A percentile compares a stretch with the other conserved stretches of the same genome.
Evolutionary conservation across 1,284 basidiomycete genomes (phyloP).

Genomic region (Ustilago trichophora): DNA sequence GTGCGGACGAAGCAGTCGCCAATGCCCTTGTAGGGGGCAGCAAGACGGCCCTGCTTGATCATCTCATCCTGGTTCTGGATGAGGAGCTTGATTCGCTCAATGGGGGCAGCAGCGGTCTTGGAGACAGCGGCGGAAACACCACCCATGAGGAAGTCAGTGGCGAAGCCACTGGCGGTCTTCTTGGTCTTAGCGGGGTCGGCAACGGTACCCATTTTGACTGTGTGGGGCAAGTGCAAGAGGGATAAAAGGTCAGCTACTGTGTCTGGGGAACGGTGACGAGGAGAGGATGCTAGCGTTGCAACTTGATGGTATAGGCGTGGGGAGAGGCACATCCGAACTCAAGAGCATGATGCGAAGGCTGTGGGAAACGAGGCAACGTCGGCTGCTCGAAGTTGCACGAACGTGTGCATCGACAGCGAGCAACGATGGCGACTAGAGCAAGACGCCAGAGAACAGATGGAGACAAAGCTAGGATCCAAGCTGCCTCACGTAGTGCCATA

Average conservation of each 20-base stretch:
- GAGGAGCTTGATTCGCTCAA: constrained; percentile 67
- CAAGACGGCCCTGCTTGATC: constrained; percentile 67
- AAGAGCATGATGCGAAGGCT: too few species aligned
- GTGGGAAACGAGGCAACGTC: too few species aligned
- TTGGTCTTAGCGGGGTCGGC: constrained; percentile 58
- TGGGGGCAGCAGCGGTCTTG: constrained; percentile 67
- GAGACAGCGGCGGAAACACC: constrained; percentile 67
- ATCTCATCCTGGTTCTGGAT: constrained; percentile 68
- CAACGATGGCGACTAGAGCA: too few species aligned
- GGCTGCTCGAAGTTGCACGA: too few species aligned
- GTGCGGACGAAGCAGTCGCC: constrained; percentile 67
- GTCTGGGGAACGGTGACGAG: too few species aligned
- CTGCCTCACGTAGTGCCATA: too few species aligned
- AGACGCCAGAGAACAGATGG: too few species aligned
- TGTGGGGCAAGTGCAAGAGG: background rate
- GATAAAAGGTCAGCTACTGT: background rate
- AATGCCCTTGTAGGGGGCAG: constrained; percentile 66
- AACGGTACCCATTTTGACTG: constrained; percentile 59
- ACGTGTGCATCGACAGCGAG: too few species aligned
- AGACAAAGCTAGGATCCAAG: too few species aligned
- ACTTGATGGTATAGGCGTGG: too few species aligned
- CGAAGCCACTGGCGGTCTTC: constrained; percentile 58
- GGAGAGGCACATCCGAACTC: too few species aligned
- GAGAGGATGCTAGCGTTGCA: too few species aligned
- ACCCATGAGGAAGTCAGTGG: constrained; percentile 66